Evolutionary conservation across 495 filamentous ascomycete genomes (phyloP).

Genomic region (Stereocaulon alpinum): DNA sequence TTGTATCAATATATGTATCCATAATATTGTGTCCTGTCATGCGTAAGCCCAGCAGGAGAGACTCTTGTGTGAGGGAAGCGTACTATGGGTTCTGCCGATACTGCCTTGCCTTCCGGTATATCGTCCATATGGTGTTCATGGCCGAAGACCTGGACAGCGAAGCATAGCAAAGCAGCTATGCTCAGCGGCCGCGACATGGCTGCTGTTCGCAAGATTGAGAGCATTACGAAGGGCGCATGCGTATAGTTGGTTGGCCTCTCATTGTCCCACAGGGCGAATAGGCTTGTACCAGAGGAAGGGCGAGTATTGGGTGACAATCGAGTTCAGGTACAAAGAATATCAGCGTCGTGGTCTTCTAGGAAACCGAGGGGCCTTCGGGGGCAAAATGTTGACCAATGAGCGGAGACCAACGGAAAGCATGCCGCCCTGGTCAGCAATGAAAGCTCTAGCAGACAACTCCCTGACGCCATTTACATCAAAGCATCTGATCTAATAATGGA

Average conservation of each 20-base stretch:
- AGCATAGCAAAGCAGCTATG: conserved; percentile 24
- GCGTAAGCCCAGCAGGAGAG: conserved; percentile 7
- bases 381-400: conserved; percentile 1
- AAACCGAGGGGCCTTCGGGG: neutral
- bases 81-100: conserved; percentile 84
- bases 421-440: neutral
- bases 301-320: neutral
- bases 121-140: conserved; percentile 69
- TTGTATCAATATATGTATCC: conserved; percentile 90
- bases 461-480: neutral
- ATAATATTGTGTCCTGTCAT: conserved; percentile 68
- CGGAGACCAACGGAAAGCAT: neutral
- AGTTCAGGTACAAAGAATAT: neutral
- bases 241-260: neutral
- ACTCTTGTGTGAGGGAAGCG: neutral
- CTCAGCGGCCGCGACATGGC: conserved; percentile 1
- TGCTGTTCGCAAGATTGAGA: neutral
- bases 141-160: conserved; percentile 33
- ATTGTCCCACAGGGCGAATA: neutral
- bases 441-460: neutral
- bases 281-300: neutral
- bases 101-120: conserved; percentile 62
- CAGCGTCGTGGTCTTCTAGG: neutral
- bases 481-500: neutral
- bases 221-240: conserved; percentile 9